Evolutionary conservation across 169 alveolate species (phyloP).

Genomic region (Neospora caninum): DNA sequence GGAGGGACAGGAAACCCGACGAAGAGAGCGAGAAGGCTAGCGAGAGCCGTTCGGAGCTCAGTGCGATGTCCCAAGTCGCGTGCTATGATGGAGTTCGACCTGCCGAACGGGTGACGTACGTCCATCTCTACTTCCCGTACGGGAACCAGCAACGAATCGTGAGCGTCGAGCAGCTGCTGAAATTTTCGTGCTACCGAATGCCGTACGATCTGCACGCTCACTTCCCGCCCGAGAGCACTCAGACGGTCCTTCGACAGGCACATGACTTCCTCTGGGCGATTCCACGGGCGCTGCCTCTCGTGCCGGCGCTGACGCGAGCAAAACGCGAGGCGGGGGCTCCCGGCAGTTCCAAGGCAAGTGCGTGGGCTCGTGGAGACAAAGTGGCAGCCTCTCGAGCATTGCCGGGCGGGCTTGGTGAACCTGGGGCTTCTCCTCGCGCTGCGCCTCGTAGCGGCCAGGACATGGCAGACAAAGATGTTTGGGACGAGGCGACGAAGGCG

Average conservation of each 20-base stretch:
- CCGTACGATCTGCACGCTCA: constrained; percentile 48
- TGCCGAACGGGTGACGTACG: neutral
- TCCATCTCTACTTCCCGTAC: constrained; percentile 25
- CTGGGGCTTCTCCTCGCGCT: no score
- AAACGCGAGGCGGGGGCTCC: neutral
- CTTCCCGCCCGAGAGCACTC: constrained; percentile 21
- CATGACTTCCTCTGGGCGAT: constrained; percentile 45
- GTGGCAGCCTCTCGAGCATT: no score
- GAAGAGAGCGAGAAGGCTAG: neutral
- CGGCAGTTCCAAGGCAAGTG: no score
- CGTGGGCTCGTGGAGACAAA: no score
- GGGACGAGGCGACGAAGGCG: neutral
- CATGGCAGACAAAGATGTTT: neutral
- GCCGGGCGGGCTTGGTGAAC: no score
- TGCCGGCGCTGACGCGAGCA: neutral
- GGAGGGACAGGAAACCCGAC: neutral
- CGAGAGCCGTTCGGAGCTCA: neutral
- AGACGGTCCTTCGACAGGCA: constrained; percentile 33
- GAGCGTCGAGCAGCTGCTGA: constrained; percentile 12
- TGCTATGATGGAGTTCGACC: neutral
- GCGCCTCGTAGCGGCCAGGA: neutral
- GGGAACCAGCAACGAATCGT: constrained; percentile 35
- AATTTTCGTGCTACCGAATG: neutral
- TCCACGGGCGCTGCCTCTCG: constrained; percentile 17
- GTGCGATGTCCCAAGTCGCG: neutral